Base-by-base conservation (phyloP, 1,139 yeast species). In the Pichia sp. region DNA sequence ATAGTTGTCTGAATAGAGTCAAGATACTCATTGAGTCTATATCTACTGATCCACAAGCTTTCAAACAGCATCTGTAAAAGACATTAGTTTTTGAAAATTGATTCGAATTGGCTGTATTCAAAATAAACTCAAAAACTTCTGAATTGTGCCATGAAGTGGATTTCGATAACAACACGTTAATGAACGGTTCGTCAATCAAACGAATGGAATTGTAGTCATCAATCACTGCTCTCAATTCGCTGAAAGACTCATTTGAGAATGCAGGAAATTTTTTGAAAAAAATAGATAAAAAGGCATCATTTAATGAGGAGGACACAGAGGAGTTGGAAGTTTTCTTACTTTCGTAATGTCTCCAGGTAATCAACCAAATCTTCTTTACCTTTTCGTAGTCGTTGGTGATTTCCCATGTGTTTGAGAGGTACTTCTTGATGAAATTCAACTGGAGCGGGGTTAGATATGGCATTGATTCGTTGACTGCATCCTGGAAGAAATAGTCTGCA, bases 401-500 rank as follows among this genome's bases (percentile, higher is more conserved):
- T 47, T 74, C 77, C 81, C 84, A 80, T 50, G 85, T 77, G 62
- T 87, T 85, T 50, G 79, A 75, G 64, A 90, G 71, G 61, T 87
- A 81, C 46, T 84, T 79, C 59, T 82, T 84, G 57, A 88, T 84
- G 57, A 85, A 82, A 40, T 93, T 87, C 8, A 87, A 90, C 70
- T 88, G 95, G 61, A 89, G 76, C 43, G 79, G 80, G 43, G 87
- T 82, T 57, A 74, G 72, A 68, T 88, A 88, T 19, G 96, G 95
- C 75, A 87, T 83, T 57, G 82, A 83, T 54, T 74, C 73, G 57
- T 78, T 75, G 52, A 87, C 74, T 0, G 90, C 92, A 66, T 85
- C 85, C 60, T 82, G 82, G 67, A 86, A 90, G 65, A 87, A 87
- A 51, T 82, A 80, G 64, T 80, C 81, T 5, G 96, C 89, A 50